phyloP scores from a whole-genome alignment of 306 rosid genomes.

The Carpinus viminea region DNA sequence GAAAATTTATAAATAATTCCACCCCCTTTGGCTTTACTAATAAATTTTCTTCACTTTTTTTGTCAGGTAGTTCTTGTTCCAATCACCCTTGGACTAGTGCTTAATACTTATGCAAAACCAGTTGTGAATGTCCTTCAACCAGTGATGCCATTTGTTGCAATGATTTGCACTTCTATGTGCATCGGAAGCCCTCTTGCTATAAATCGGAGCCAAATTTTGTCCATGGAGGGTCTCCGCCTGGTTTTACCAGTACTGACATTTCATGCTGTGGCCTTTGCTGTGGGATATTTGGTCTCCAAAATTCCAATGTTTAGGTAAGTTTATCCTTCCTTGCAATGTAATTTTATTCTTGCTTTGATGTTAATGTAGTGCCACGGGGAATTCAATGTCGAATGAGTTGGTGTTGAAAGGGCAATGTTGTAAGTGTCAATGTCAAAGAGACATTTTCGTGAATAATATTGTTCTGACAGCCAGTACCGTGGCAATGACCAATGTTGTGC shows the following conservation, averaged over 20 bases:
- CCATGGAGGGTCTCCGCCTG: conserved; percentile 71
- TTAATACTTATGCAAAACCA: conserved; percentile 89
- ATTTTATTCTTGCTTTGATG: background rate
- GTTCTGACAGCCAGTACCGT: background rate
- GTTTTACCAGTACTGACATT: conserved; percentile 72
- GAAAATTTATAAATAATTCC: background rate
- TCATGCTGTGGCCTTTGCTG: conserved; percentile 73
- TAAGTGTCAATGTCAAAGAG: too few species aligned
- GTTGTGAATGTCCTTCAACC: conserved; percentile 75
- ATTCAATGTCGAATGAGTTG: background rate
- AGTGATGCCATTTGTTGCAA: conserved; percentile 93
- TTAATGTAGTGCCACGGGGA: background rate
- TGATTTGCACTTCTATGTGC: conserved; percentile 94
- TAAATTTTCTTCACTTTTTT: conserved; percentile 16
- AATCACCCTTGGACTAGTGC: conserved; percentile 78
- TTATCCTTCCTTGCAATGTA: background rate
- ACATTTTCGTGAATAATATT: too few species aligned
- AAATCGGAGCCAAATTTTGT: conserved; percentile 71
- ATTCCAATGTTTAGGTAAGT: conserved; percentile 70
- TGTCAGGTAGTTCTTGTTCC: conserved; percentile 89
- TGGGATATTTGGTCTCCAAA: conserved; percentile 85
- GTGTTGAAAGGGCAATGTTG: background rate
- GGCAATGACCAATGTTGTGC: background rate
- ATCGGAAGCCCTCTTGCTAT: conserved; percentile 96
- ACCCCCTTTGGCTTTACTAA: background rate